Conservation (phyloP, 345 rosid genomes). For the Moricandia arvensis region DNA sequence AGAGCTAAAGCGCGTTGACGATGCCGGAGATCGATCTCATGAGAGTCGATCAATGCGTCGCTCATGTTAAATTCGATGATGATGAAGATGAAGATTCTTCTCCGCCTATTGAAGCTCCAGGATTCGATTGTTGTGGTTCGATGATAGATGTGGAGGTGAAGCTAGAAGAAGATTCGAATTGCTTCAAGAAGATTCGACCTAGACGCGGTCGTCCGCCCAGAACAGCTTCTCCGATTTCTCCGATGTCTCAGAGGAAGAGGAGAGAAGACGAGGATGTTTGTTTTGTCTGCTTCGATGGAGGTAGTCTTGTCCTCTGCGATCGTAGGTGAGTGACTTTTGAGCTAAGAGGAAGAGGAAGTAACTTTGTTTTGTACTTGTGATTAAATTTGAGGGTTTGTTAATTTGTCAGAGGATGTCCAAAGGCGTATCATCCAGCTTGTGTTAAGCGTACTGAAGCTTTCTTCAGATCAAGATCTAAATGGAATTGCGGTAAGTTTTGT, state of each 20-base stretch:
- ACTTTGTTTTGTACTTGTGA: too few species aligned
- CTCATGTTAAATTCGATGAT: constrained; percentile 4
- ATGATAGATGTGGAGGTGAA: too few species aligned
- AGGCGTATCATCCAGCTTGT: constrained; percentile 91
- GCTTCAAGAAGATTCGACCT: constrained; percentile 24
- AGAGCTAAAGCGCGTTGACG: not conserved
- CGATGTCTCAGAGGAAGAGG: constrained; percentile 32
- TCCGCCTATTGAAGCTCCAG: constrained; percentile 31
- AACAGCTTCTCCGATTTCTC: constrained; percentile 5
- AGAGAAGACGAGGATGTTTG: constrained; percentile 95
- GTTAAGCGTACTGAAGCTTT: constrained; percentile 88
- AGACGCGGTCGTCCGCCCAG: constrained; percentile 79
- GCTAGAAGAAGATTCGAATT: constrained; percentile 9
- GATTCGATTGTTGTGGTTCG: not conserved
- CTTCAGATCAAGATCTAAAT: constrained; percentile 52
- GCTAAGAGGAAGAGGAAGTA: too few species aligned
- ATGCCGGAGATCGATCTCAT: constrained; percentile 43
- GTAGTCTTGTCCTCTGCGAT: constrained; percentile 91
- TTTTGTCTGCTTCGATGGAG: constrained; percentile 96
- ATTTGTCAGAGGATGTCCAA: constrained; percentile 86
- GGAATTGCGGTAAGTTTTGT: too few species aligned
- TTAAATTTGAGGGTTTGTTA: not conserved
- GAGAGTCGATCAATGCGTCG: constrained; percentile 43
- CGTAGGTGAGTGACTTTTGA: constrained; percentile 59
- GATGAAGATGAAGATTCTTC: not conserved